These are phyloP conservation scores for Backusella psychrophila DNA, from an alignment of 192 early-diverging fungal species.

Conservation along the genomic window DNA sequence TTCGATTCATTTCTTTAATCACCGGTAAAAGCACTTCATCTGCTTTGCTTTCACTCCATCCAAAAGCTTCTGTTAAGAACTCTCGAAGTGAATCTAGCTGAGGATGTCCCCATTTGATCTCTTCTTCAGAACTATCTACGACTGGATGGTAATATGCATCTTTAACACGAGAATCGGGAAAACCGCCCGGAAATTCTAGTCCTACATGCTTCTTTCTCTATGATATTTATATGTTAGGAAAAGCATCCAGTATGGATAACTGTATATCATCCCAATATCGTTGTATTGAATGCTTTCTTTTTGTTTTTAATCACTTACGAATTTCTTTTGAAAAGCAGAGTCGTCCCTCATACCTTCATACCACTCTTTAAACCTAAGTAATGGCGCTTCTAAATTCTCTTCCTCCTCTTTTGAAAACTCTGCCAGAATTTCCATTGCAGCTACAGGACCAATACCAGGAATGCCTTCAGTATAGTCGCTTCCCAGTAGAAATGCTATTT, in stretches of 20 bases:
- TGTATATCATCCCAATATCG: too few species aligned
- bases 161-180: constrained; percentile 76
- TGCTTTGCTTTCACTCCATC: constrained; percentile 63
- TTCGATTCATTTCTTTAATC: constrained; percentile 51
- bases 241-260: too few species aligned
- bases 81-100: constrained; percentile 64
- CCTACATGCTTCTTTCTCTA: constrained; percentile 63
- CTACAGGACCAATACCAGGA: constrained; percentile 80
- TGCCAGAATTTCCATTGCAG: constrained; percentile 86
- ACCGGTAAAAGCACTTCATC: constrained; percentile 73
- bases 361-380: constrained; percentile 57
- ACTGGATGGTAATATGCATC: constrained; percentile 80
- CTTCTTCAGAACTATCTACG: constrained; percentile 59
- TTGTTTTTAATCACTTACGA: constrained; percentile 32
- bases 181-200: constrained; percentile 67
- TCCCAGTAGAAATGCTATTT: constrained; percentile 88
- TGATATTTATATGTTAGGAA: neutral
- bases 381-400: constrained; percentile 50
- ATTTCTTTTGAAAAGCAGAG: constrained; percentile 37
- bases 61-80: constrained; percentile 59
- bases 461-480: constrained; percentile 97
- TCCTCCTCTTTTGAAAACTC: constrained; percentile 51
- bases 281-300: neutral
- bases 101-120: constrained; percentile 73
- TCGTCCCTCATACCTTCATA: constrained; percentile 32